phyloP scores from a whole-genome alignment of 202 grass and related monocot genomes.

The Zizania palustris region DNA sequence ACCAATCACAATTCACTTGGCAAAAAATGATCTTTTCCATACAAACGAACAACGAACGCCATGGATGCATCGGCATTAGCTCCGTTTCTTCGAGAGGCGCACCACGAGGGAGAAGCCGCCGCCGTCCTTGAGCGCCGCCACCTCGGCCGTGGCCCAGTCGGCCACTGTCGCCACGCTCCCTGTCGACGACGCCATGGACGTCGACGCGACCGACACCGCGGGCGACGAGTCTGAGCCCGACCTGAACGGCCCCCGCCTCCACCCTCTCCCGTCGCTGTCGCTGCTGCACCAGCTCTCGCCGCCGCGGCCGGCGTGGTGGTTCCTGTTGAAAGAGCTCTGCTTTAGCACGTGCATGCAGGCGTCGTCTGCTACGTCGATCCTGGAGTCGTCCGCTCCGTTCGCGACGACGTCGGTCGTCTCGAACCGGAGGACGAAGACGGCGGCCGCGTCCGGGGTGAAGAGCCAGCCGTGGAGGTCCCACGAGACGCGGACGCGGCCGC shows the following conservation, averaged over 20 bases:
- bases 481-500: constrained; percentile 54
- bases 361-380: constrained; percentile 9
- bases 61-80: background rate
- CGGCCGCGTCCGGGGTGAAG: constrained; percentile 53
- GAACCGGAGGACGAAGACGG: constrained; percentile 83
- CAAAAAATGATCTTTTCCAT: background rate
- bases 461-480: constrained; percentile 97
- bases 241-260: constrained; percentile 46
- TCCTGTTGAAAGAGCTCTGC: constrained; percentile 37
- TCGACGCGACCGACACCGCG: constrained; percentile 60
- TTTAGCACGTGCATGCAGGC: background rate
- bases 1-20: background rate
- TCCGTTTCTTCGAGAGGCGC: constrained; percentile 70
- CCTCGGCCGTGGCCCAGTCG: constrained; percentile 67
- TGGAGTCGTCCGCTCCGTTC: constrained; percentile 4
- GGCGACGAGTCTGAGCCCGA: constrained; percentile 64
- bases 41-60: background rate
- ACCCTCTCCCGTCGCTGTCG: constrained; percentile 39
- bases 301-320: background rate
- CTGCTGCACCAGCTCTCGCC: constrained; percentile 61
- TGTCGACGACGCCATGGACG: constrained; percentile 50
- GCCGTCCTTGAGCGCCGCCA: constrained; percentile 53
- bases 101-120: constrained; percentile 78
- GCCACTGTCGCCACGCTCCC: constrained; percentile 55
- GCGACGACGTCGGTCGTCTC: constrained; percentile 40